These are phyloP conservation scores for Inonotus obliquus DNA, from an alignment of 1,284 basidiomycete species.

Conservation along the genomic window DNA sequence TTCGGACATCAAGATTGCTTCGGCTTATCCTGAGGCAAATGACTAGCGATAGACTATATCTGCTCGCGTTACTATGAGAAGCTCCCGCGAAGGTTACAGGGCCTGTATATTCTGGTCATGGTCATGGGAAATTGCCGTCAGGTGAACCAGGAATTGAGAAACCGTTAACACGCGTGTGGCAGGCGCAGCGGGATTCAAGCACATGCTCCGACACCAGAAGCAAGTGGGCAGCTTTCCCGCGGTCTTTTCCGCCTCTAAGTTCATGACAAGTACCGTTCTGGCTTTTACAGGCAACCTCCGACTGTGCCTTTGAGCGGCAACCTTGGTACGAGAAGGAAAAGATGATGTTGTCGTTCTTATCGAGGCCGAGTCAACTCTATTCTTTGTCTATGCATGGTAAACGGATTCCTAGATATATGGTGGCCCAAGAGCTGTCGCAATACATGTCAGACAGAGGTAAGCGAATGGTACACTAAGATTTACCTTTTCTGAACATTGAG, in stretches of 20 bases:
- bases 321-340: not conserved
- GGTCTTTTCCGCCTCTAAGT: not conserved
- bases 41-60: not conserved
- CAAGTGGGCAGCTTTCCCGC: not conserved
- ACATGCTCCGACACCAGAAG: not conserved
- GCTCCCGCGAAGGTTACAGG: not conserved
- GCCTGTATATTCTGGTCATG: not conserved
- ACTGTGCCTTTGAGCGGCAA: not conserved
- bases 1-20: not conserved
- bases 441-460: not conserved
- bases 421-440: slow-evolving; percentile 11
- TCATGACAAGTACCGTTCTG: not conserved
- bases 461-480: not conserved
- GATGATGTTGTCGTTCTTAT: not conserved
- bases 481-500: slow-evolving; percentile 70
- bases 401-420: slow-evolving; percentile 9
- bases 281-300: not conserved
- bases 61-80: not conserved
- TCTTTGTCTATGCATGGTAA: not conserved
- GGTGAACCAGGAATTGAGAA: not conserved
- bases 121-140: not conserved
- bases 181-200: not conserved
- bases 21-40: not conserved
- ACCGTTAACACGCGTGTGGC: not conserved
- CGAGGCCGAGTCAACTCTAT: not conserved